Base-by-base conservation (phyloP, 1,139 yeast species). In the Oligophagozyma castellii region DNA sequence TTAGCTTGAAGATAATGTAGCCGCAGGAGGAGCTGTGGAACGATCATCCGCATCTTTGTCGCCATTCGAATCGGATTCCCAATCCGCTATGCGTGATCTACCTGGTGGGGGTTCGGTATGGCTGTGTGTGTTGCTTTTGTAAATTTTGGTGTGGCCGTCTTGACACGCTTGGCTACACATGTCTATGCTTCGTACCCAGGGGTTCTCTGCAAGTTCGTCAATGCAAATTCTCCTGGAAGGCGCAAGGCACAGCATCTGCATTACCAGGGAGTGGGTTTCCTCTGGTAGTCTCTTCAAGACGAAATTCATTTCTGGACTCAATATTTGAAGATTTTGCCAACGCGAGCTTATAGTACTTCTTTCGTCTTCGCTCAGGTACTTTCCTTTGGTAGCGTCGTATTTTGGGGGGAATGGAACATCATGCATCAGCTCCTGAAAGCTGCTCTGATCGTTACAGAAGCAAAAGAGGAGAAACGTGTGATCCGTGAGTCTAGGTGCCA, bases 401-500 rank as follows among this genome's bases (percentile, higher is more conserved):
- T n/a, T n/a, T n/a, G n/a, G n/a, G n/a, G n/a, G n/a, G n/a, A n/a
- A n/a, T n/a, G n/a, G n/a, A n/a, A n/a, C n/a, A n/a, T n/a, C n/a
- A n/a, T n/a, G n/a, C n/a, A n/a, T n/a, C n/a, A n/a, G n/a, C n/a
- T n/a, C n/a, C n/a, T n/a, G n/a, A n/a, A n/a, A n/a, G n/a, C n/a
- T n/a, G n/a, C n/a, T n/a, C 4, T 8, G 23, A 14, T 25, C 14
- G 22, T 35, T 29, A 8, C 27, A 25, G 3, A 14, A 21, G 55
- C 41, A 62, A 50, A 42, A 62, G 59, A 72, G 56, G 51, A 70
- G 69, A 59, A 75, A 86, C 35, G 92, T 76, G 36, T 73, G 72
- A 55, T 86, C 96, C n/a, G 74, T 67, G 16, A 70, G 61, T 43
- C 71, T 72, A 3, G 96, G 95, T 5, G 78, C 78, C 48, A 81